Evolutionary conservation across 2,329 filamentous ascomycete genomes (phyloP).

Genomic region (Annulohypoxylon truncatum): DNA sequence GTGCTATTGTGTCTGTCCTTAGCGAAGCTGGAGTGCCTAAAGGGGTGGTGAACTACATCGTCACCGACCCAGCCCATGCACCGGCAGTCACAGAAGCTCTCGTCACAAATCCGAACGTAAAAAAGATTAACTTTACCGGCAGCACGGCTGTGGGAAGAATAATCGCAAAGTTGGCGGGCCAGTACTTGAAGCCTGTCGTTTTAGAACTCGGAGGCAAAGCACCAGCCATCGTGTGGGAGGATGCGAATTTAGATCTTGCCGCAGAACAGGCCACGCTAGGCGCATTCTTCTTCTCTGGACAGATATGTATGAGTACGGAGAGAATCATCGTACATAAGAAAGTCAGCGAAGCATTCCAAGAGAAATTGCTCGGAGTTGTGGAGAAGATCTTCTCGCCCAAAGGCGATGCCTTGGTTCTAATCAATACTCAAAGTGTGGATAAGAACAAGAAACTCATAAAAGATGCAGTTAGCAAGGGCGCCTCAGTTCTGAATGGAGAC

Average conservation of each 20-base stretch:
- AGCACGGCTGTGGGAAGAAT: constrained; percentile 73
- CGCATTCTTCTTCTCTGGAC: constrained; percentile 71
- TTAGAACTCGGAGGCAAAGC: constrained; percentile 79
- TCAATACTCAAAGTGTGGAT: constrained; percentile 45
- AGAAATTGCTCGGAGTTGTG: constrained; percentile 47
- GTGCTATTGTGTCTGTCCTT: constrained; percentile 66
- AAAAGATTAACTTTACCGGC: constrained; percentile 79
- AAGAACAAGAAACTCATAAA: constrained; percentile 58
- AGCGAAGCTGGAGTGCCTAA: constrained; percentile 73
- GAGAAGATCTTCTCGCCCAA: constrained; percentile 44
- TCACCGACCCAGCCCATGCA: constrained; percentile 67
- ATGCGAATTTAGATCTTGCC: constrained; percentile 73
- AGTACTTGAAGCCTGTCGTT: constrained; percentile 73
- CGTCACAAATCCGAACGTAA: constrained; percentile 69
- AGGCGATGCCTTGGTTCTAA: constrained; percentile 46
- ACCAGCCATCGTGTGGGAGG: constrained; percentile 72
- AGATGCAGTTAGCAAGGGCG: constrained; percentile 68
- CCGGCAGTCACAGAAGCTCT: constrained; percentile 69
- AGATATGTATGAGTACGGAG: constrained; percentile 78
- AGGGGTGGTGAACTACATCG: constrained; percentile 73
- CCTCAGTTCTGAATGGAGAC: constrained; percentile 66
- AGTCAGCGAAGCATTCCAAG: constrained; percentile 64
- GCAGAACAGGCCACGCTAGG: constrained; percentile 69
- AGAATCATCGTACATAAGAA: constrained; percentile 71
- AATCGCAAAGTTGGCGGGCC: constrained; percentile 70